Base-by-base conservation (phyloP, 768 basidiomycete species). In the Nevesoporus exiguus region DNA sequence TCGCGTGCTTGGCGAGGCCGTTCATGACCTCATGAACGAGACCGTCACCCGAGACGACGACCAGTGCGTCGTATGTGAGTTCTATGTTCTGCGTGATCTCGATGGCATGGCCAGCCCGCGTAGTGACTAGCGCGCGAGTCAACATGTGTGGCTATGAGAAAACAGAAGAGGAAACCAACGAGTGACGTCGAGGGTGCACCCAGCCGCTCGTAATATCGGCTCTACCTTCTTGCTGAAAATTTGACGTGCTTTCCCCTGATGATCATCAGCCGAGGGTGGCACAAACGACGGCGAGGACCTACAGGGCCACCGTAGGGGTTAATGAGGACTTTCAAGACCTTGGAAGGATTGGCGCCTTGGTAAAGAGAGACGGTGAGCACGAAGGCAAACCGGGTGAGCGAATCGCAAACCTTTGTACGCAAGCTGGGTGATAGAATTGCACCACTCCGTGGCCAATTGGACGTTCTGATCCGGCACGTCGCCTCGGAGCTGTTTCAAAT, bases 251-350 rank as follows among this genome's bases (percentile, higher is more conserved):
- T 83, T 85, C 51, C 87, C 84, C 89, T 93, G 59, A 8, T 22
- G 24, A 47, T 13, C 10, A 49, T 57, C 33, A 52, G 50, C 24
- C 45, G 31, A 47, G 21, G 51, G 49, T 7, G n/a, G 34, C n/a
- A 19, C 29, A 31, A 37, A 17, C 41, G 11, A 45, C 17, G 7
- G 19, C 37, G 21, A 21, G 34, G 1, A 74, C 85, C 29, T 65
- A 90, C 91, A 21, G 76, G 77, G n/a, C 93, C 93, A 47, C 92
- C 84, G 51, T 78, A 71, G 9, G 93, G 93, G 67, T 94, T 95
- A 36, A 95, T 76, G 40, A 95, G 65, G 8, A 93, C 78, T 57
- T 83, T 82, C 29, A 95, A 64, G 19, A 74, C 72, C 43, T 85
- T 77, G 47, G 74, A 67, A 21, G 77, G 82, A 60, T 79, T 78